These are phyloP conservation scores for Albifimbria verrucaria DNA, from an alignment of 2,329 filamentous ascomycete genomes.

Conservation along the genomic window DNA sequence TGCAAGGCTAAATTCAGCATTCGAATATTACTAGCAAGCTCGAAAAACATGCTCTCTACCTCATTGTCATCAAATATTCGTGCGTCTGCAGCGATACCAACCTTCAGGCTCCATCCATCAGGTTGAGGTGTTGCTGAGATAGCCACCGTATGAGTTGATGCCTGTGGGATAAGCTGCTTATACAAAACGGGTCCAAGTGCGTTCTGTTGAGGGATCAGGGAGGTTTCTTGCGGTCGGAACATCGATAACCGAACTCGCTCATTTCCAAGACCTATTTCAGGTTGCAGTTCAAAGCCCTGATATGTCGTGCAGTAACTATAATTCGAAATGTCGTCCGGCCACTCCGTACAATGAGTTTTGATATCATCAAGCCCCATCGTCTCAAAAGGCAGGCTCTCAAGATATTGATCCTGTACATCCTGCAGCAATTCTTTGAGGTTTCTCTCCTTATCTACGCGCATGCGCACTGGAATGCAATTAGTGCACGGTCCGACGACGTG, in stretches of 20 bases:
- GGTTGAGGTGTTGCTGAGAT: no score
- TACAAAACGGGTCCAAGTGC: no score
- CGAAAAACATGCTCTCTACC: no score
- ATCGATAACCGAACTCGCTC: background rate
- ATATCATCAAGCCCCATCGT: conserved; percentile 14
- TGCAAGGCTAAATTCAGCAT: no score
- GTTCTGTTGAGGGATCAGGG: no score
- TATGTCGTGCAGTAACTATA: conserved; percentile 5
- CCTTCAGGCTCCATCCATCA: no score
- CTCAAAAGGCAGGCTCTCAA: conserved; percentile 10
- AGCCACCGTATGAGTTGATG: no score
- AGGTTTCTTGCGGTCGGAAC: background rate
- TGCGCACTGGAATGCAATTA: background rate
- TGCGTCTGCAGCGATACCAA: no score
- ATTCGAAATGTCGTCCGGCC: conserved; percentile 6
- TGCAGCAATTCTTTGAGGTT: conserved; percentile 6
- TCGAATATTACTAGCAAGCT: no score
- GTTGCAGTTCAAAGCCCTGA: conserved; percentile 10
- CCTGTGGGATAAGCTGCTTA: no score
- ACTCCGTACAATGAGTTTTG: conserved; percentile 15
- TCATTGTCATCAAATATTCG: no score
- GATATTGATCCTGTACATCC: conserved; percentile 14
- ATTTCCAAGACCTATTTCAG: conserved; percentile 4
- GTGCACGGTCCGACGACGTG: conserved; percentile 8
- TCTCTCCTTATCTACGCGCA: background rate